Base-by-base conservation (phyloP, 352 stramenopile genomes). In the Phytophthora idaei region DNA sequence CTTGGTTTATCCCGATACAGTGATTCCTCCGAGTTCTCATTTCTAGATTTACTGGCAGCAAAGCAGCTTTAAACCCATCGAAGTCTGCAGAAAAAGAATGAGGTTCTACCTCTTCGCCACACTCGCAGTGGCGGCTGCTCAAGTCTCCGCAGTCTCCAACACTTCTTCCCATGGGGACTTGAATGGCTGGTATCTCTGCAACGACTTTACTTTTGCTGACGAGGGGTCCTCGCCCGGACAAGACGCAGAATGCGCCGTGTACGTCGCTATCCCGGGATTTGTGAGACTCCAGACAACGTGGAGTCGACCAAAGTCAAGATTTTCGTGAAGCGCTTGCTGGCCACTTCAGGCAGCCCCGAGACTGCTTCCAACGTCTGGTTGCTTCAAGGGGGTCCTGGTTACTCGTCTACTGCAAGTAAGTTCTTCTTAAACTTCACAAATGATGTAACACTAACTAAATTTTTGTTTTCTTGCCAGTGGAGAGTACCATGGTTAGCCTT, bases 351-450 rank as follows among this genome's bases (percentile, higher is more conserved):
- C 9, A 49, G 51, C 44, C 21, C 39, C 0, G 25, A 54, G 14
- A 55, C 41, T 14, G 60, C 60, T n/a, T 28, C 53, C 4, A 78
- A 80, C 41, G 53, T 83, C 2, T 83, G 75, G 77, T 67, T 83
- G 15, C 36, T 83, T 14, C 69, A 86, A 51, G 75, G 74, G 32
- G 74, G 75, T 0, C 69, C 77, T 0, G 77, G 77, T 3, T 69
- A 58, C 4, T 66, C 59, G 0, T 82, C 76, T 3, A 74, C 73
- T 56, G 54, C 48, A 7, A 72, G 76, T 84, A 74, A 48, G 69
- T 61, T 45, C 17, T 1, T 52, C 37, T 4, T 10, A 79, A 31
- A n/a, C 6, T 14, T 21, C 0, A 21, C 21, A 21, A 21, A 21
- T 21, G 21, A 28, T 28, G 67, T 55, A 32, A 21, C 41, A 9